A percentile compares a stretch with the other conserved stretches of the same genome.
These are phyloP conservation scores for Geotrichum reessii DNA, from an alignment of 1,139 yeast species.

Conservation along the genomic window DNA sequence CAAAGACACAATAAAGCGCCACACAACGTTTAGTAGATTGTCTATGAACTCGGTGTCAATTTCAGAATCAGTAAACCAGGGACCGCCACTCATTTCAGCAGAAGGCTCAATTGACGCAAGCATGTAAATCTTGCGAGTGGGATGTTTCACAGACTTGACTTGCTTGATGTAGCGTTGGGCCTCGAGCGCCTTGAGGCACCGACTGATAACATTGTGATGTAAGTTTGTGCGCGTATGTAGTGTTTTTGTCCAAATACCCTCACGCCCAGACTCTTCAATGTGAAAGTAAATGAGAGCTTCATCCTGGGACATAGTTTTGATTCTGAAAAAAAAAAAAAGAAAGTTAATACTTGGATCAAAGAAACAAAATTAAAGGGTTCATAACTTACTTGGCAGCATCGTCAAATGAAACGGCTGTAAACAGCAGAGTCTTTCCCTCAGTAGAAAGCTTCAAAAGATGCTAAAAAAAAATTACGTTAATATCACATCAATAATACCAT, in stretches of 20 bases:
- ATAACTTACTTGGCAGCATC: no score
- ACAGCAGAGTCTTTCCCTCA: not conserved
- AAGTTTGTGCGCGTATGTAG: constrained; percentile 84
- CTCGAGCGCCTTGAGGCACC: constrained; percentile 81
- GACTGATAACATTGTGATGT: constrained; percentile 84
- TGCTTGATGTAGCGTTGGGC: constrained; percentile 79
- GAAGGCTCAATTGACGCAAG: constrained; percentile 88
- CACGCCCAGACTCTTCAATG: constrained; percentile 89
- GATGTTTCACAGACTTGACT: constrained; percentile 87
- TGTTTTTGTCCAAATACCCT: constrained; percentile 92
- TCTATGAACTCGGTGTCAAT: constrained; percentile 91
- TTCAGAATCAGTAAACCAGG: constrained; percentile 97
- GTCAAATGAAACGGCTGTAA: constrained; percentile 13
- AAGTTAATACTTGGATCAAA: no score
- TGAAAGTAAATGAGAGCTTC: constrained; percentile 88
- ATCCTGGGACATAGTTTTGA: constrained; percentile 72
- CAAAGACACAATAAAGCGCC: constrained; percentile 81
- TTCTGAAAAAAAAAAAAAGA: no score
- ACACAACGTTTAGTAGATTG: constrained; percentile 71
- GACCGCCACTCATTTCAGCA: constrained; percentile 96
- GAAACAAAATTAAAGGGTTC: no score
- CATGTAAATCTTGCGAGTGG: constrained; percentile 97
- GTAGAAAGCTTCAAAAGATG: constrained; percentile 2
- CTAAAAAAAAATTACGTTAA: no score
- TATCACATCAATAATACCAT: no score